Percentiles rank a stretch among this genome's conserved stretches.
phyloP scores from a whole-genome alignment of 495 filamentous ascomycete species.

The Podospora appendiculata region DNA sequence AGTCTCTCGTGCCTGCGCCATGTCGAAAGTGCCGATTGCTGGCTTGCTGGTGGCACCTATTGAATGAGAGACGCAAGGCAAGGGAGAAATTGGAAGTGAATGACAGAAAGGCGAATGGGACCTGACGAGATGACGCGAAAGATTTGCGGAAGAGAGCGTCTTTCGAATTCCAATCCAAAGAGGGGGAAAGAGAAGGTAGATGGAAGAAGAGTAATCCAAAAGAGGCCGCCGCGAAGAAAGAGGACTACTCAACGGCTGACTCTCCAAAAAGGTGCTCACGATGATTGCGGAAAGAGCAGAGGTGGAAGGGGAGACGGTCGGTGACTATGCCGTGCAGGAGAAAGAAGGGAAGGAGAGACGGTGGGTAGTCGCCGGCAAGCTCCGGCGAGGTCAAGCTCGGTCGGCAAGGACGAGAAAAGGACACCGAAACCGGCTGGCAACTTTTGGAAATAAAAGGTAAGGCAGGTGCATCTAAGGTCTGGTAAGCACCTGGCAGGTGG shows the following conservation, averaged over 20 bases:
- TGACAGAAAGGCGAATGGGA: conserved; percentile 7
- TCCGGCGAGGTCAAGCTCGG: too few relatives aligned
- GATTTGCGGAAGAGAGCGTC: background rate
- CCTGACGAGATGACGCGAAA: conserved; percentile 7
- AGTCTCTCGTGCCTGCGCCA: conserved; percentile 28
- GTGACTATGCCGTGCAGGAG: background rate
- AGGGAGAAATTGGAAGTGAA: conserved; percentile 3
- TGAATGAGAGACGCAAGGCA: background rate
- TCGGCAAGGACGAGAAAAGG: too few relatives aligned
- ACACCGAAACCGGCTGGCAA: too few relatives aligned
- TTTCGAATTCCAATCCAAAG: background rate
- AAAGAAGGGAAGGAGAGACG: background rate
- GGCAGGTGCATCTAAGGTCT: too few relatives aligned
- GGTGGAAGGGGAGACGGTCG: background rate
- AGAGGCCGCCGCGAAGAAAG: background rate
- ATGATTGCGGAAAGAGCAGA: conserved; percentile 6
- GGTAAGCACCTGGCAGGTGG: too few relatives aligned
- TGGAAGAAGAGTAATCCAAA: conserved; percentile 10
- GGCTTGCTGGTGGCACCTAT: background rate
- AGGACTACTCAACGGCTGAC: background rate
- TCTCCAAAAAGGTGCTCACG: conserved; percentile 2
- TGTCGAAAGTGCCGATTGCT: conserved; percentile 1
- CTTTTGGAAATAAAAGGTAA: too few relatives aligned
- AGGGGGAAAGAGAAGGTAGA: conserved; percentile 3
- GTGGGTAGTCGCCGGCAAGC: background rate